Percentiles rank a stretch among this genome's conserved stretches.
These are phyloP conservation scores for Anastatica hierochuntica DNA, from an alignment of 345 rosid species.

Conservation along the genomic window DNA sequence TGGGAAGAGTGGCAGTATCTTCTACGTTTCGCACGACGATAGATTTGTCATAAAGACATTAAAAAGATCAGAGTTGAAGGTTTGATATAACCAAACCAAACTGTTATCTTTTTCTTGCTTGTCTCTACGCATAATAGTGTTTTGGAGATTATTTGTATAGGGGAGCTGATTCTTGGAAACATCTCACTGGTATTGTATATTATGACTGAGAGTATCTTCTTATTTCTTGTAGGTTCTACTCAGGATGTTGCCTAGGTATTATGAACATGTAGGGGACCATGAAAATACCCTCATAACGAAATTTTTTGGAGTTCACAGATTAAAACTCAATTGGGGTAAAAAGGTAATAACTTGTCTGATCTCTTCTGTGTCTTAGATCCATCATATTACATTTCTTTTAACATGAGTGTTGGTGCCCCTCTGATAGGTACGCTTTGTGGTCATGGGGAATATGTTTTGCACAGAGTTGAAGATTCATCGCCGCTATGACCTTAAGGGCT, in stretches of 20 bases:
- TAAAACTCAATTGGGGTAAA: slow-evolving; percentile 62
- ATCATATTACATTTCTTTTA: slow-evolving; percentile 1
- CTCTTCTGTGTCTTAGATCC: not conserved
- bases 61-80: slow-evolving; percentile 77
- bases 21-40: slow-evolving; percentile 81
- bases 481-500: slow-evolving; percentile 92
- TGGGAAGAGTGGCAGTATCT: slow-evolving; percentile 96
- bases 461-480: slow-evolving; percentile 87
- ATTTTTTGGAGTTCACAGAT: slow-evolving; percentile 79
- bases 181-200: not conserved
- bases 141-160: not conserved
- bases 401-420: slow-evolving; percentile 21
- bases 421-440: slow-evolving; percentile 86
- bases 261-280: slow-evolving; percentile 52
- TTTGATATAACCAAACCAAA: slow-evolving; percentile 25
- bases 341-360: slow-evolving; percentile 43
- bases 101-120: not conserved
- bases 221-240: slow-evolving; percentile 53
- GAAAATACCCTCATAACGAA: slow-evolving; percentile 96
- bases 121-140: not conserved
- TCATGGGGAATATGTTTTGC: slow-evolving; percentile 99
- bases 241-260: slow-evolving; percentile 76
- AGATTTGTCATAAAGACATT: slow-evolving; percentile 94
- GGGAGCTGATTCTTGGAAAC: not conserved
- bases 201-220: slow-evolving; percentile 1